Base-by-base conservation (phyloP, 352 stramenopile species). In the Peronospora farinosa region DNA sequence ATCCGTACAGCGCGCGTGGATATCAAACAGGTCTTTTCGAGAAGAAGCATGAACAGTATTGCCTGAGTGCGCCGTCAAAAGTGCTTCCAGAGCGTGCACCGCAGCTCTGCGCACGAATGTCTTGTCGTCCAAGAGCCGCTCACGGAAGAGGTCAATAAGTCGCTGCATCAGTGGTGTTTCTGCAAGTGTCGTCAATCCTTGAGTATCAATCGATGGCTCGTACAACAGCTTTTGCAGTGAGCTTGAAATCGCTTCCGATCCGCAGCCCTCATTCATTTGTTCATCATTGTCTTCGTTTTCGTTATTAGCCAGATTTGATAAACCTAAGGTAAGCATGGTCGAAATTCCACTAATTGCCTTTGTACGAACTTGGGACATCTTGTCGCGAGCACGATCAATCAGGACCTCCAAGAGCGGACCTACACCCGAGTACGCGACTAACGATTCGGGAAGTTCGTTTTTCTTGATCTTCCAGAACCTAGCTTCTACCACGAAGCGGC, bases 271-370 rank as follows among this genome's bases (percentile, higher is more conserved):
- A n/a, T 47, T 44, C 57, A 63, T 67, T 16, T 58, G 39, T 11
- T 67, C 56, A 3, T 80, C 53, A 16, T 57, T 50, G 28, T 60
- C 54, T 1, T 52, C 54, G 2, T 40, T 40, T n/a, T 54, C 60
- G 28, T 19, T 55, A 13, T 51, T 46, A 28, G 51, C 40, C 33
- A 80, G 36, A 7, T 61, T 67, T 5, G 70, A 72, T 19, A 89
- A 60, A 12, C 74, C 70, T 15, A 77, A 62, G 2, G 71, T 78
- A 15, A 92, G 47, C 36, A 80, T 69, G 0, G 73, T 54, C 9
- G 84, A 88, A 25, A 94, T 74, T 2, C 75, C 84, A 42, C 62
- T 69, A 63, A 94, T 86, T 9, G 84, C 80, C 42, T 92, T 94
- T 0, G 81, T 79, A 25, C 84, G 80, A 25, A 92, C 81, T 37